phyloP scores from a whole-genome alignment of 768 basidiomycete species.

The Macrolepiota albuminosa region DNA sequence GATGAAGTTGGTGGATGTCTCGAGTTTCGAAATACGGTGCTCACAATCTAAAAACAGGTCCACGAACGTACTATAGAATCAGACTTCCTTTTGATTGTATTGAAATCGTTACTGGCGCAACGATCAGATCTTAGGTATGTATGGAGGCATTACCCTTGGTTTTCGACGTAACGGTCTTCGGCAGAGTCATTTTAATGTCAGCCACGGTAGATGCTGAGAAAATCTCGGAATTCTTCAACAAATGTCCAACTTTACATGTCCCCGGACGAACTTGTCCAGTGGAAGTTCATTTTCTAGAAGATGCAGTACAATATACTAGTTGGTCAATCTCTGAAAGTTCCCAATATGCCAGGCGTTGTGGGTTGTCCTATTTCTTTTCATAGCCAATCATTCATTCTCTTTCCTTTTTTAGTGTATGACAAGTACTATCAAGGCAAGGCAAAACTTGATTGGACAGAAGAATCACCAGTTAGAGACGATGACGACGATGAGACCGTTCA shows the following conservation, averaged over 20 bases:
- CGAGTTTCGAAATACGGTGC: neutral
- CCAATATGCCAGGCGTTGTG: constrained; percentile 71
- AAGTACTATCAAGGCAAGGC: constrained; percentile 60
- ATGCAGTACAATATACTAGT: constrained; percentile 76
- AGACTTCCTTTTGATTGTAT: constrained; percentile 91
- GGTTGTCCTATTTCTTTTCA: constrained; percentile 18
- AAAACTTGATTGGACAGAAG: constrained; percentile 78
- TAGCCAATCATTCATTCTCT: neutral
- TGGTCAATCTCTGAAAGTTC: constrained; percentile 82
- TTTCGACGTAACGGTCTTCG: constrained; percentile 3
- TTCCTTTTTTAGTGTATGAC: constrained; percentile 44
- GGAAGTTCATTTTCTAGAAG: constrained; percentile 79
- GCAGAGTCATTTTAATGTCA: constrained; percentile 91
- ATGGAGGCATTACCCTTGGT: neutral
- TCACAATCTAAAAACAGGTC: constrained; percentile 43
- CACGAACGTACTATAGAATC: constrained; percentile 97
- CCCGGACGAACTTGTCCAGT: constrained; percentile 97
- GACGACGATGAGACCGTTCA: constrained; percentile 55
- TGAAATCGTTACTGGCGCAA: constrained; percentile 75
- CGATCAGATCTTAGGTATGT: constrained; percentile 80
- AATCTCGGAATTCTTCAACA: constrained; percentile 85
- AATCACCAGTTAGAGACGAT: constrained; percentile 52
- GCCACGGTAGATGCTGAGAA: constrained; percentile 93
- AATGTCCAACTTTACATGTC: constrained; percentile 78
- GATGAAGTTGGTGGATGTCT: constrained; percentile 62